These are phyloP conservation scores for Hansenula sp. DNA, from an alignment of 1,139 yeast species.

Conservation along the genomic window DNA sequence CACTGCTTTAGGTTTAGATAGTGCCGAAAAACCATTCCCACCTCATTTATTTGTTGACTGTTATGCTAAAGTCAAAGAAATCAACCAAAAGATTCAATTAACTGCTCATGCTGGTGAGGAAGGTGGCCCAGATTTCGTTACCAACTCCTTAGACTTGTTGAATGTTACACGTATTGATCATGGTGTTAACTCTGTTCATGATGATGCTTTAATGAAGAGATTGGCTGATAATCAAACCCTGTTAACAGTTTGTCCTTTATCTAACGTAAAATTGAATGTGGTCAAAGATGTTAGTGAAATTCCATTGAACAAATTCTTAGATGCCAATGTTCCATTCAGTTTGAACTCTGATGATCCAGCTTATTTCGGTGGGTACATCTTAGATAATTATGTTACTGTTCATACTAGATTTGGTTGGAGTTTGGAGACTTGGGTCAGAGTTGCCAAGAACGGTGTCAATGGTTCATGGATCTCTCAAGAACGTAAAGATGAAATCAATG, in stretches of 20 bases:
- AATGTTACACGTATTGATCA: constrained; percentile 72
- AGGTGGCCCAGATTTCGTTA: constrained; percentile 66
- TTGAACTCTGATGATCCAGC: constrained; percentile 86
- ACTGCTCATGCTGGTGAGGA: constrained; percentile 92
- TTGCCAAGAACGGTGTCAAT: constrained; percentile 57
- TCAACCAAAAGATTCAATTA: constrained; percentile 48
- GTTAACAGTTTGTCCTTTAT: constrained; percentile 72
- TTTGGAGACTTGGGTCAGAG: constrained; percentile 50
- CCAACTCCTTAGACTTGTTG: constrained; percentile 51
- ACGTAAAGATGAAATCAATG: constrained; percentile 41
- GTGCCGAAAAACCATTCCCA: constrained; percentile 72
- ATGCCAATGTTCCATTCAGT: constrained; percentile 64
- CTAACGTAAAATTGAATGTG: constrained; percentile 72
- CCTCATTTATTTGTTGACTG: constrained; percentile 64
- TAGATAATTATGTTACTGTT: constrained; percentile 68
- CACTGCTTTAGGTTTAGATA: constrained; percentile 74
- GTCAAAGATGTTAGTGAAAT: constrained; percentile 61
- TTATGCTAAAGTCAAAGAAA: constrained; percentile 42
- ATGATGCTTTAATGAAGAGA: constrained; percentile 46
- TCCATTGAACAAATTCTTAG: constrained; percentile 59
- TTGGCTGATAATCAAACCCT: constrained; percentile 50
- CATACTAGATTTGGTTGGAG: constrained; percentile 62
- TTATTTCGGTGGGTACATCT: constrained; percentile 76
- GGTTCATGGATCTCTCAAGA: constrained; percentile 68
- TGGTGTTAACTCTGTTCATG: constrained; percentile 63